A percentile compares a stretch with the other conserved stretches of the same genome.
These are phyloP conservation scores for Tieghemiomyces parasiticus DNA, from an alignment of 192 early-diverging fungal genomes.

Conservation along the genomic window DNA sequence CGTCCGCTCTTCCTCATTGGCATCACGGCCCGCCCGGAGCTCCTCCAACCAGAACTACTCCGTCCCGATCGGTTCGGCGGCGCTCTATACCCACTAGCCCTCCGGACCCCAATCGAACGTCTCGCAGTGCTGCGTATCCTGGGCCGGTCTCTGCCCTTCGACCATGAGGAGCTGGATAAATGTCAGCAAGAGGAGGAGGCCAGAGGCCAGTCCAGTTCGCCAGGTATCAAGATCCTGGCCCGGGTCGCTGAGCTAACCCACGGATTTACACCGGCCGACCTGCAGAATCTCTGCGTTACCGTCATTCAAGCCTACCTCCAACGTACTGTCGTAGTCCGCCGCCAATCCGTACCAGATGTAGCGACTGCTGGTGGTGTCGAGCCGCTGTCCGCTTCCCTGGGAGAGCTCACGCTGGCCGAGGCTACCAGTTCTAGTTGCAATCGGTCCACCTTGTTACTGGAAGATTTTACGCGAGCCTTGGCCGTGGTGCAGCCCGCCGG, in stretches of 20 bases:
- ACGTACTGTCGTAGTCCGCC: too few species aligned
- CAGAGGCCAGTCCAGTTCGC: too few species aligned
- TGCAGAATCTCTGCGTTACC: conserved; percentile 46
- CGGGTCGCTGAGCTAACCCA: conserved; percentile 37
- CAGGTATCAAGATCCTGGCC: too few species aligned
- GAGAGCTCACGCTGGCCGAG: conserved; percentile 13
- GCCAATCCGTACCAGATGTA: too few species aligned
- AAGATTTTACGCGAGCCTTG: conserved; percentile 25
- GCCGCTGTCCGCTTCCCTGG: conserved; percentile 30
- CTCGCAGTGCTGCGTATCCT: neutral
- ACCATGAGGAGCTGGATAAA: too few species aligned
- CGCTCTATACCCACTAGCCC: neutral
- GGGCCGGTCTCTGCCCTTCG: conserved; percentile 22
- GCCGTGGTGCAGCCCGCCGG: conserved; percentile 35
- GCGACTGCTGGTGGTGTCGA: too few species aligned
- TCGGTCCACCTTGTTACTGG: conserved; percentile 9
- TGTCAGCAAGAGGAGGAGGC: conserved; percentile 12
- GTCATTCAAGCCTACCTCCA: too few species aligned
- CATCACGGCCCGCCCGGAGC: neutral
- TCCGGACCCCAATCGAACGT: neutral
- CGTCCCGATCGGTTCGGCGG: neutral
- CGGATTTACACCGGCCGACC: conserved; percentile 71
- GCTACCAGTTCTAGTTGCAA: conserved; percentile 16
- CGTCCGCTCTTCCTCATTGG: neutral
- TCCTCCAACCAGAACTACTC: neutral